Percentiles rank a stretch among this genome's conserved stretches.
phyloP scores from a whole-genome alignment of 257 asterid species.

The Solanum dulcamara region DNA sequence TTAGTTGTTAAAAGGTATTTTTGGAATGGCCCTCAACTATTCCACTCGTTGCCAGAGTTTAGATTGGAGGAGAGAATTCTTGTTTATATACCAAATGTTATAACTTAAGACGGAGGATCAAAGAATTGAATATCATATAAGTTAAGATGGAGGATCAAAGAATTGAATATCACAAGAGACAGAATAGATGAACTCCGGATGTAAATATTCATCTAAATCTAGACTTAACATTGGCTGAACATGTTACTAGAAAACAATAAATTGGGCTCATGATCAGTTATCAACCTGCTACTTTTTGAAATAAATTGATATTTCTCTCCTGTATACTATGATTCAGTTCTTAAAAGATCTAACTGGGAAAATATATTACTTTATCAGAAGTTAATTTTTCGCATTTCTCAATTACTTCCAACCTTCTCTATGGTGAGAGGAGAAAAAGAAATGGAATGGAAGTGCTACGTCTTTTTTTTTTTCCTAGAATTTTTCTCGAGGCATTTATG shows the following conservation, averaged over 20 bases:
- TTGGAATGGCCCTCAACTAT: neutral
- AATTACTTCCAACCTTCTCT: neutral
- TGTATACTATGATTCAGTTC: neutral
- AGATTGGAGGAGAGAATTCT: neutral
- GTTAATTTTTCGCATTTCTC: neutral
- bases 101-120: neutral
- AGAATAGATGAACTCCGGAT: neutral
- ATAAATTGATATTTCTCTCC: neutral
- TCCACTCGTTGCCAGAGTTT: neutral
- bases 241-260: neutral
- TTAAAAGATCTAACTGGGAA: neutral
- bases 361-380: neutral
- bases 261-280: neutral
- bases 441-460: neutral
- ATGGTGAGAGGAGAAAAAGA: neutral
- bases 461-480: neutral
- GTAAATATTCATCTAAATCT: neutral
- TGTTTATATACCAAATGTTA: neutral
- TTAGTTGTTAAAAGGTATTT: neutral
- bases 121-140: too few species aligned
- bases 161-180: neutral
- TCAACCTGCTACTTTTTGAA: neutral
- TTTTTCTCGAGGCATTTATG: neutral
- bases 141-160: neutral
- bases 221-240: neutral